Evolutionary conservation across 345 rosid species (phyloP), one percentile per base, ranked within the genome.

Genomic region (Leavenworthia alabamica): DNA sequence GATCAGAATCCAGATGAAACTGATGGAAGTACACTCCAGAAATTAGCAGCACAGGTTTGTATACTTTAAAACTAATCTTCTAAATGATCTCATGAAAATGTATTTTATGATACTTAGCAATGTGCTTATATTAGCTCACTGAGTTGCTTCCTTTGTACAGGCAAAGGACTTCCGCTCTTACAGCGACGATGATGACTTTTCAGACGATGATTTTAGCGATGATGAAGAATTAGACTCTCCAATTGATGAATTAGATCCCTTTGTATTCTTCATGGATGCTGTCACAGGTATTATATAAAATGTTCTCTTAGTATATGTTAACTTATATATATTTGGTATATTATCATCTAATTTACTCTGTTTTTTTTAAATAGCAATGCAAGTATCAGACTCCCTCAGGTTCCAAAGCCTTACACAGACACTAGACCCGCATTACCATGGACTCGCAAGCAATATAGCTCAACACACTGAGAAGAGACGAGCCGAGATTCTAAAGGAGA

Each of bases 141-240:
- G 8, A 14, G 16, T 32, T 20, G 4, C 28, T 15, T 37, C 32
- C 23, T 39, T 8, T 45, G 50, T 37, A 45, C 42, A 75, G 99
- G 97, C 96, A 45, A 90, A 80, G 73, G 80, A 89, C 73, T 90
- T 90, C 77, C 90, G 84, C 26, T 74, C 83, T 19, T 62, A 78
- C 71, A 95, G 90, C 19, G 80, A 75, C 0, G 86, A 70, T 27
- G 75, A 90, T 0, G 95, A 90, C 0, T 92, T 84, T 66, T 81
- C 93, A 0, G 99, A 88, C 44, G 95, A 90, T 53, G 95, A 83
- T 68, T 94, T 64, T 51, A 94, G 92, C 32, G 97, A 90, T 13
- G 96, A 94, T 31, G 97, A 94, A 61, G 99, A 94, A 73, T 69
- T 88, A 68, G 96, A 84, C 60, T 90, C 97, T 13, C 97, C 99